Evolutionary conservation across 2,329 filamentous ascomycete species (phyloP), one percentile per base, ranked within the genome.

Genomic region (Myotisia sp.): DNA sequence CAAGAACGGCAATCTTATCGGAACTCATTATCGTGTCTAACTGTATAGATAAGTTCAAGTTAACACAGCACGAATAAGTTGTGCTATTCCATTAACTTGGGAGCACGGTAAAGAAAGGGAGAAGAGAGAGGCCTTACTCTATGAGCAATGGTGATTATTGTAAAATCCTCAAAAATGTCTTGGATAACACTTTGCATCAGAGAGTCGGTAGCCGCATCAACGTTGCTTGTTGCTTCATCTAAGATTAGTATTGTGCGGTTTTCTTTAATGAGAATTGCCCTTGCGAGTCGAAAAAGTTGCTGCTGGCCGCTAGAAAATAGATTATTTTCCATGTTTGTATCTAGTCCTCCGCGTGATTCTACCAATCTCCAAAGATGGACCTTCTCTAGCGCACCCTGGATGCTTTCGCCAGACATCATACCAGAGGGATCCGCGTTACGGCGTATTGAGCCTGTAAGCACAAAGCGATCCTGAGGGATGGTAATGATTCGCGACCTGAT

Each of bases 91-190:
- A n/a, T n/a, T n/a, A n/a, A n/a, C n/a, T n/a, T n/a, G n/a, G n/a
- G n/a, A n/a, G n/a, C n/a, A n/a, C n/a, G n/a, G n/a, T n/a, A n/a
- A n/a, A n/a, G n/a, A n/a, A n/a, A n/a, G 22, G 12, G 12, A 24
- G 22, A 3, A 12, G 22, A 24, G 22, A 12, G 2, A 12, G 14
- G 17, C 13, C 16, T 16, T 16, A 29, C 6, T 7, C 13, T n/a
- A 12, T 95, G 90, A 20, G 90, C 90, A 50, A 98, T 92, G 1
- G 90, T 95, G 58, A 98, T 92, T 56, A 95, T 94, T 24, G 90
- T 98, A 35, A 83, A 75, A 58, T 93, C 83, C 41, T 76, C 70
- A 62, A 98, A 95, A 46, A 59, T 68, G 49, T 67, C 73, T 36
- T 72, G 65, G 32, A 77, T 54, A 6, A 72, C 76, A 18, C 67